A percentile compares a stretch with the other conserved stretches of the same genome.
Conservation (phyloP, 2,329 filamentous ascomycete genomes). For the Aspergillus vadensis region DNA sequence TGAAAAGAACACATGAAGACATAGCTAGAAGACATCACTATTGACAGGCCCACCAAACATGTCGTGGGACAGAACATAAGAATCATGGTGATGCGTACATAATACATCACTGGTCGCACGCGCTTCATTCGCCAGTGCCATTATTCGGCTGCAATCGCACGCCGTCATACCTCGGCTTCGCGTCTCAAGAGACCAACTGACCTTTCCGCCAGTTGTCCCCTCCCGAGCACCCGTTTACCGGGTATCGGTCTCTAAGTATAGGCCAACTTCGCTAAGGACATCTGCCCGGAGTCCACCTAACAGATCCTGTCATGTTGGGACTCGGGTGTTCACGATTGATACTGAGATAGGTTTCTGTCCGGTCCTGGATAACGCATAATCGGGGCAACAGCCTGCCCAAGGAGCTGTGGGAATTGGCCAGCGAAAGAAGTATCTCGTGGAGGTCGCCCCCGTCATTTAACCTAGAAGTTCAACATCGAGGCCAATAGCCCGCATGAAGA, state of each 20-base stretch:
- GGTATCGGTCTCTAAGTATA: not conserved
- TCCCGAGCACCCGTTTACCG: not conserved
- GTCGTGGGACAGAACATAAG: conserved; percentile 1
- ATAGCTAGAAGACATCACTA: conserved; percentile 5
- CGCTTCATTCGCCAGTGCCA: not conserved
- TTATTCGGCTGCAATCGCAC: not conserved
- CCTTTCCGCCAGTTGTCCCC: not conserved
- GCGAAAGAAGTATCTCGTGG: not conserved
- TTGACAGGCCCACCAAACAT: not conserved
- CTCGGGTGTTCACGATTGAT: not conserved
- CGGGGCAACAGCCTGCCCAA: not conserved
- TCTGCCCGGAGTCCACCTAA: not conserved
- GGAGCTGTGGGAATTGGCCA: not conserved
- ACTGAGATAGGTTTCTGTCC: not conserved
- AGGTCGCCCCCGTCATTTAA: conserved; percentile 36
- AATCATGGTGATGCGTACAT: not conserved
- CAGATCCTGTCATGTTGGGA: not conserved
- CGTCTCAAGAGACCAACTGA: not conserved
- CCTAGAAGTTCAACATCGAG: conserved; percentile 83
- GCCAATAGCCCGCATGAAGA: conserved; percentile 99
- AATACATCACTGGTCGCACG: not conserved
- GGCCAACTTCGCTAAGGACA: not conserved
- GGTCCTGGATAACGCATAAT: not conserved
- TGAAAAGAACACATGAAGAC: conserved; percentile 2
- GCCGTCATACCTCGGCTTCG: not conserved